These are phyloP conservation scores for Aureobasidium sp. DNA, from an alignment of 2,329 filamentous ascomycete species.

Conservation along the genomic window DNA sequence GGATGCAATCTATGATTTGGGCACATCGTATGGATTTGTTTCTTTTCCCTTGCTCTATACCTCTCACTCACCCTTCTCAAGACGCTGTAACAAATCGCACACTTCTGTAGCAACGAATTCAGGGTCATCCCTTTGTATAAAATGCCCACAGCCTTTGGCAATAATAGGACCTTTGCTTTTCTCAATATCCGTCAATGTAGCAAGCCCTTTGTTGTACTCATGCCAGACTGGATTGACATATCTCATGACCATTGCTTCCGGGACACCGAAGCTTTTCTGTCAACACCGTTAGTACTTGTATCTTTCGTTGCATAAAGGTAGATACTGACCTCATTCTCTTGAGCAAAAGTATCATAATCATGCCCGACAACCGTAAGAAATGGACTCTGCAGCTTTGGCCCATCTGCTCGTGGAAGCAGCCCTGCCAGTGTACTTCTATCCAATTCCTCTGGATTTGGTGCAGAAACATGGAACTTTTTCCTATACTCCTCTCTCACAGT, in stretches of 20 bases:
- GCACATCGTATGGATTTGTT: no score
- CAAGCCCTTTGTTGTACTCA: constrained; percentile 47
- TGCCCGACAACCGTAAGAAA: constrained; percentile 48
- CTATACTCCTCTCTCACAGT: constrained; percentile 32
- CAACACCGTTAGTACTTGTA: neutral
- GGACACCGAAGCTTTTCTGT: neutral
- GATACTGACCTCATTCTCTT: constrained; percentile 17
- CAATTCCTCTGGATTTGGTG: constrained; percentile 45
- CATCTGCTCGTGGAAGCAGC: constrained; percentile 40
- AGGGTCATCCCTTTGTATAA: constrained; percentile 50
- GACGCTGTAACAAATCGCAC: neutral
- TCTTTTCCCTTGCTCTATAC: neutral
- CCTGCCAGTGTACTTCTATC: constrained; percentile 39
- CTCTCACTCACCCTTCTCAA: neutral
- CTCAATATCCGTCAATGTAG: constrained; percentile 36
- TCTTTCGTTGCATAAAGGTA: no score
- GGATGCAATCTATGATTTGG: no score
- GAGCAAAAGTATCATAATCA: constrained; percentile 47
- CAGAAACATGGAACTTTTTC: constrained; percentile 43
- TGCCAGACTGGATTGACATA: constrained; percentile 51
- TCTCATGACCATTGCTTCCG: constrained; percentile 35
- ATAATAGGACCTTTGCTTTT: constrained; percentile 40
- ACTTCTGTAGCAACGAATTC: constrained; percentile 32
- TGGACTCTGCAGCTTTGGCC: constrained; percentile 37
- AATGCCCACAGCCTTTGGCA: constrained; percentile 47